phyloP scores from a whole-genome alignment of 2,329 filamentous ascomycete genomes.

The Trichophyton mentagrophytes region DNA sequence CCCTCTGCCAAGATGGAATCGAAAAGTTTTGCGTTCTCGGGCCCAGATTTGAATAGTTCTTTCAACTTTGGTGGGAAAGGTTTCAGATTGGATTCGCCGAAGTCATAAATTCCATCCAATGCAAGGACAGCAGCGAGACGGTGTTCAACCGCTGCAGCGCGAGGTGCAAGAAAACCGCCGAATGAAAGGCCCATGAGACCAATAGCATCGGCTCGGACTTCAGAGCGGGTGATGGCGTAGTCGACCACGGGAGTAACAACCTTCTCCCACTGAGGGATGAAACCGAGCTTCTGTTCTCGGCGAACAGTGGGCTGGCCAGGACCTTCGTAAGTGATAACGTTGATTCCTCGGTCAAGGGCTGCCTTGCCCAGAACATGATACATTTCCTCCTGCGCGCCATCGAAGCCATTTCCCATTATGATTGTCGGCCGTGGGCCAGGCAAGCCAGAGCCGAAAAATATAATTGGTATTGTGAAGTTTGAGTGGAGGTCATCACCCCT shows the following conservation, averaged over 20 bases:
- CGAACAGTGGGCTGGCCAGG: constrained; percentile 33
- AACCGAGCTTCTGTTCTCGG: constrained; percentile 29
- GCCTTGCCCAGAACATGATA: constrained; percentile 26
- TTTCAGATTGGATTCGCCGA: constrained; percentile 12
- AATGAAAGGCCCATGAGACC: constrained; percentile 33
- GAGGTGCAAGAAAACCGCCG: constrained; percentile 30
- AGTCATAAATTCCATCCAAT: constrained; percentile 31
- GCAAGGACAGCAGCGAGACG: constrained; percentile 30
- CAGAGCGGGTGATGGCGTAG: constrained; percentile 16
- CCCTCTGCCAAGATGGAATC: constrained; percentile 10
- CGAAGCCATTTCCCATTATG: constrained; percentile 26
- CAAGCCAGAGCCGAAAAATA: constrained; percentile 21
- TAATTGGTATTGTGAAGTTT: constrained; percentile 26
- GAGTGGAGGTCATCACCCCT: constrained; percentile 1
- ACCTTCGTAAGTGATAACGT: constrained; percentile 34
- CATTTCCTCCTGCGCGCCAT: constrained; percentile 33
- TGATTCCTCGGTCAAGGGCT: constrained; percentile 29
- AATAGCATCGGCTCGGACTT: constrained; percentile 23
- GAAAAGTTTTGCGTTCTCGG: not conserved
- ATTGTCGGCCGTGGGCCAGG: constrained; percentile 12
- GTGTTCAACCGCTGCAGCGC: constrained; percentile 35
- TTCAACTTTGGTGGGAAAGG: not conserved
- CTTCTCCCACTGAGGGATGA: constrained; percentile 33
- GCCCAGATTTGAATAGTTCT: not conserved
- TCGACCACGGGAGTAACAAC: constrained; percentile 31